These are phyloP conservation scores for Phialophora expanda DNA, from an alignment of 2,329 filamentous ascomycete genomes.

Conservation along the genomic window DNA sequence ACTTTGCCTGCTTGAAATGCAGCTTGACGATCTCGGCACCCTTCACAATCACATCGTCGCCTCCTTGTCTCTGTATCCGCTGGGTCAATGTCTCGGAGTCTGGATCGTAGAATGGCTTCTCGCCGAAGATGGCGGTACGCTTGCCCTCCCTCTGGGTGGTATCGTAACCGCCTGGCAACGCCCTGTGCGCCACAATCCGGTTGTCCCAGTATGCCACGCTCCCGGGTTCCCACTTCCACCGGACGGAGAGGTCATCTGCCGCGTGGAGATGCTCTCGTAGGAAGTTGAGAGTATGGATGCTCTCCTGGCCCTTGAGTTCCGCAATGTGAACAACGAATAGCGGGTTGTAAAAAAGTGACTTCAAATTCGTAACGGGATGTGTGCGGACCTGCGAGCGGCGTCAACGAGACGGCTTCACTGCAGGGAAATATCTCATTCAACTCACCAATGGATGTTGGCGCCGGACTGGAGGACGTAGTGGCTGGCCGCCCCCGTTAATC, in stretches of 20 bases:
- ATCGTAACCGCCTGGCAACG: constrained; percentile 39
- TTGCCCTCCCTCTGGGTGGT: constrained; percentile 34
- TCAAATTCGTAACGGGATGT: constrained; percentile 39
- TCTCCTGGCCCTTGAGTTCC: constrained; percentile 39
- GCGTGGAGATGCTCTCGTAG: constrained; percentile 38
- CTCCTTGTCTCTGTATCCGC: constrained; percentile 12
- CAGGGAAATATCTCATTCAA: not conserved
- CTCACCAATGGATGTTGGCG: constrained; percentile 34
- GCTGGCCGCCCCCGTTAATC: constrained; percentile 34
- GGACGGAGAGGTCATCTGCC: constrained; percentile 34
- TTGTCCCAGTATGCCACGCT: constrained; percentile 39
- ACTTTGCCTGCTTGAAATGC: constrained; percentile 3
- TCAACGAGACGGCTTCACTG: not conserved
- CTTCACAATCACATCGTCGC: constrained; percentile 6
- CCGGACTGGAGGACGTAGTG: constrained; percentile 33
- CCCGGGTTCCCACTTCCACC: constrained; percentile 35
- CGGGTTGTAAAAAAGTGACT: constrained; percentile 39
- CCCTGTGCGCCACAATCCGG: constrained; percentile 36
- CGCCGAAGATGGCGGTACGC: constrained; percentile 35
- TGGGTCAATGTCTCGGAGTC: constrained; percentile 20
- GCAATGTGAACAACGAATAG: constrained; percentile 35
- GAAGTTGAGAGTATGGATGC: constrained; percentile 35
- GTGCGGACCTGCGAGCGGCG: constrained; percentile 33
- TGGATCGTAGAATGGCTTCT: constrained; percentile 26
- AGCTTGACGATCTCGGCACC: not conserved